These are phyloP conservation scores for Dichomitus squalens DNA, from an alignment of 1,284 basidiomycete species.

Conservation along the genomic window DNA sequence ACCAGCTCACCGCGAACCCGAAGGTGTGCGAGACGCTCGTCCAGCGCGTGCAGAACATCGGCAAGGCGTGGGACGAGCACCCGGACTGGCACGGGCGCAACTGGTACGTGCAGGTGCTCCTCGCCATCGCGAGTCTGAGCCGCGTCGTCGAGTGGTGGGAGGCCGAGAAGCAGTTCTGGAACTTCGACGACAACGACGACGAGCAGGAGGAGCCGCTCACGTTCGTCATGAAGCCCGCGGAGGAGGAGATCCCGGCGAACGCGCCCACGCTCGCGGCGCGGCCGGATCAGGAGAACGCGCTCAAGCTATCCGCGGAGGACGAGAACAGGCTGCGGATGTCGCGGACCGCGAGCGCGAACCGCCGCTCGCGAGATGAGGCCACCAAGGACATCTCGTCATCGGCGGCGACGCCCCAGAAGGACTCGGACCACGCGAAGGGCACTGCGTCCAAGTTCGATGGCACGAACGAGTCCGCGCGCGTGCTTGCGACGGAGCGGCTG, in stretches of 20 bases:
- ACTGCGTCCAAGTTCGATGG: constrained; percentile 49
- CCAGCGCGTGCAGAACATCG: constrained; percentile 87
- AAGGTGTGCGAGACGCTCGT: constrained; percentile 88
- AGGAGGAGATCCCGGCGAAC: constrained; percentile 48
- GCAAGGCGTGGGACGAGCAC: constrained; percentile 95
- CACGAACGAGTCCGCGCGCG: constrained; percentile 69
- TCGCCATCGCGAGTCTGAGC: constrained; percentile 95
- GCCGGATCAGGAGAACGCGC: constrained; percentile 37
- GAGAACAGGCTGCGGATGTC: constrained; percentile 54
- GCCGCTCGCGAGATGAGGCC: constrained; percentile 60
- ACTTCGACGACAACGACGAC: constrained; percentile 93
- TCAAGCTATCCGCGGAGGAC: constrained; percentile 57
- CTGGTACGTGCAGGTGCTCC: constrained; percentile 97
- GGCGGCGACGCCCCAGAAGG: constrained; percentile 27
- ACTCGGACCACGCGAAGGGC: constrained; percentile 25
- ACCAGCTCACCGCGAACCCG: constrained; percentile 82
- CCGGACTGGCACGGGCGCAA: constrained; percentile 97
- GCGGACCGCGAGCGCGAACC: constrained; percentile 51
- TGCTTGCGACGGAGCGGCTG: constrained; percentile 82
- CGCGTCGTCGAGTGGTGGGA: constrained; percentile 99
- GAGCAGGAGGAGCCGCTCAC: constrained; percentile 88
- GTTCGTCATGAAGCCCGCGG: constrained; percentile 86
- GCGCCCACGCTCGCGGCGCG: constrained; percentile 45
- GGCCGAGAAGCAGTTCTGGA: constrained; percentile 99
- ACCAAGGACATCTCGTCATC: constrained; percentile 48